Conservation (phyloP, 306 rosid genomes). For the Fragaria vesca region DNA sequence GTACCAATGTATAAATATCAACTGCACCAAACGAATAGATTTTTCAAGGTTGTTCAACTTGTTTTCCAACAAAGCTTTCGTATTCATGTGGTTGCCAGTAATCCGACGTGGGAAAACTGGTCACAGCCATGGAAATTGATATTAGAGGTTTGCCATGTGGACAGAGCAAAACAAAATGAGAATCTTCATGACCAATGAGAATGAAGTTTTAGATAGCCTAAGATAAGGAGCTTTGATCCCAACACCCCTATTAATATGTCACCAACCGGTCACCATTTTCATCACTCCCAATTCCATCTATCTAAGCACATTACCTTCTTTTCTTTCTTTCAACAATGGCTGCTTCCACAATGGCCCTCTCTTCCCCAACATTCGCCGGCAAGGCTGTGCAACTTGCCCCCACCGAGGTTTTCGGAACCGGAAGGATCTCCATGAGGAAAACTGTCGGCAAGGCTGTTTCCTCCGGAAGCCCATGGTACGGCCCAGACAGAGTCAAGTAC, state of each 20-base stretch:
- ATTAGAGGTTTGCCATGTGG: slow-evolving; percentile 30
- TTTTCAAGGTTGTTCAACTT: neutral
- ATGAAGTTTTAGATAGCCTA: slow-evolving; percentile 22
- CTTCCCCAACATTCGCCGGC: slow-evolving; percentile 71
- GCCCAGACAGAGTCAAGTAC: slow-evolving; percentile 91
- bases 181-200: slow-evolving; percentile 33
- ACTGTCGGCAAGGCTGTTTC: slow-evolving; percentile 29
- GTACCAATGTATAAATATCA: neutral
- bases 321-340: slow-evolving; percentile 47
- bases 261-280: neutral
- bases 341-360: slow-evolving; percentile 79
- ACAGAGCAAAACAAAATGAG: slow-evolving; percentile 1
- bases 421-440: slow-evolving; percentile 65
- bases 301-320: neutral
- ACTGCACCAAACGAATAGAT: neutral
- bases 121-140: neutral
- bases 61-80: neutral
- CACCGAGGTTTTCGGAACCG: slow-evolving; percentile 28
- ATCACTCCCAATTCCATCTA: neutral
- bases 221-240: slow-evolving; percentile 34
- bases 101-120: slow-evolving; percentile 12
- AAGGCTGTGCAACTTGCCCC: slow-evolving; percentile 59
- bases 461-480: slow-evolving; percentile 84
- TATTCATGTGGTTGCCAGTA: neutral
- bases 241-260: slow-evolving; percentile 6